Evolutionary conservation across 2,329 filamentous ascomycete species (phyloP), one percentile per base, ranked within the genome.

Genomic region (Pezizomycotina sp.): DNA sequence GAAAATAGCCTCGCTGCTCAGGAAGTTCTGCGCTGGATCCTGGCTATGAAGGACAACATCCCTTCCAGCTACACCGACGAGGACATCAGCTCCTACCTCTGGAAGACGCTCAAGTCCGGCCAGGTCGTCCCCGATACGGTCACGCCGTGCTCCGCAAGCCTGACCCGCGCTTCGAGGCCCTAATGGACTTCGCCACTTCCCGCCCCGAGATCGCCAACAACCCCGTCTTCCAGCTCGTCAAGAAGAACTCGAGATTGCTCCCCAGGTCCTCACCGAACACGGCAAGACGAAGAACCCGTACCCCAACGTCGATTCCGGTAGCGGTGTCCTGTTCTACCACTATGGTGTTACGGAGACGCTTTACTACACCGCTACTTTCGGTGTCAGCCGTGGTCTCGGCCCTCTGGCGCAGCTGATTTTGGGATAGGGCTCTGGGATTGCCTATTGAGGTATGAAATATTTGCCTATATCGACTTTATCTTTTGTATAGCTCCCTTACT

Each of bases 231-330:
- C 72, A 82, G 60, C 73, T 98, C 7, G 86, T 98, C 37, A 78
- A 84, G 69, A 76, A 78, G 48, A 95, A 92, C 65, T 83, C 77
- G 77, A 83, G 54, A 77, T 98, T 46, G 89, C 89, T 0, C 89
- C 89, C 10, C 70, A 72, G 34, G 89, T 98, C 13, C 67, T 98
- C 51, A 89, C 73, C 52, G 74, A 93, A 63, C 89, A 98, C 56
- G 89, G 89, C 59, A 95, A 93, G 75, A 92, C 83, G 49, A 92
- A 92, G 69, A 92, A 92, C 63, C 83, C 89, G 2, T 92, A 86
- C 62, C 89, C 89, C 47, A 98, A 98, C 57, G 89, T 98, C 45
- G 89, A 98, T 60, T 83, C 78, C 30, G 77, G 73, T 46, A 92
- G 83, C 1, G 89, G 89, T 47, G 84, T 95, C 4, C 68, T 98